Evolutionary conservation across 2,329 filamentous ascomycete species (phyloP), one percentile per base, ranked within the genome.

Genomic region (Pseudogymnoascus sp.): DNA sequence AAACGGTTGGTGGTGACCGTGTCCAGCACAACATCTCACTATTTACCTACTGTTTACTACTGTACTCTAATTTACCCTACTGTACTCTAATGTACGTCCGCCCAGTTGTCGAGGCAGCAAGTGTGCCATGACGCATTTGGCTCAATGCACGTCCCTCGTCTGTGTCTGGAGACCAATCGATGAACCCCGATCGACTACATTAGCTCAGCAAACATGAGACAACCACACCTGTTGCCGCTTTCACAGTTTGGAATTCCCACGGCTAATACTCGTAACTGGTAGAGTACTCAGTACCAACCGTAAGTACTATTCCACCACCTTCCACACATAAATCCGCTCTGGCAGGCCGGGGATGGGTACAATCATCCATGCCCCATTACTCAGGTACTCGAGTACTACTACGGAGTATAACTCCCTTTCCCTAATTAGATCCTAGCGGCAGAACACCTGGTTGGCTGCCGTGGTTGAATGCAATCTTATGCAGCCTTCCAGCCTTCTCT

Each of bases 1-100:
- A 14, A 53, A 53, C 47, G 47, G 47, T 53, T 53, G 47, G 47
- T 33, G 22, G 11, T 53, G 47, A 53, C 47, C 47, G 47, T 53
- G 28, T 33, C 47, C 47, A 53, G 11, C 47, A 33, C 47, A 53
- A 33, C 18, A 18, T 18, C 18, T 18, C 18, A 18, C 18, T 18
- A 18, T 18, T 18, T 18, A 18, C 18, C 18, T 18, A 18, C 18
- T 28, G 30, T 11, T 15, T 5, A 50, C 43, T 50, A 50, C 18
- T 22, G 39, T 43, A 43, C n/a, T 37, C 12, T 37, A n/a, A 25
- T 25, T 25, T n/a, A 47, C 12, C 6, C 41, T 50, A 50, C 43
- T 50, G 43, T 50, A 30, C 43, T 50, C 43, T 53, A 53, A 53
- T 33, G 28, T 53, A 53, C 47, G 47, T 53, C 6, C 4, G 6